A percentile compares a stretch with the other conserved stretches of the same genome.
Conservation (phyloP, 2,329 filamentous ascomycete genomes). For the Alternaria conjuncta region DNA sequence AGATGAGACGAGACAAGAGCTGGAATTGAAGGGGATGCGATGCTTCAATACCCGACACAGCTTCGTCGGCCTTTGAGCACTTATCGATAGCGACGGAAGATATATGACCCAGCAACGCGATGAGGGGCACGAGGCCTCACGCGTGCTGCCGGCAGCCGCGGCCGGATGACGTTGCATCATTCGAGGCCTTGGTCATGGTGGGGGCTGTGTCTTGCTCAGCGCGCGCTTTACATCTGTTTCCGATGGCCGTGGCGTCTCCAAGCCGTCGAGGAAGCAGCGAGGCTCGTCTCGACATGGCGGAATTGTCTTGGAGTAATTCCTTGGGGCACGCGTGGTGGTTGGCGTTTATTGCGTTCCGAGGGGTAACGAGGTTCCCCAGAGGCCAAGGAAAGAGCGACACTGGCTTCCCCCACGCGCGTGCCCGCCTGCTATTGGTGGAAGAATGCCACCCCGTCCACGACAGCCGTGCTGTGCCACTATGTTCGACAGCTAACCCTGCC, state of each 20-base stretch:
- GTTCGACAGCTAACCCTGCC: constrained; percentile 34
- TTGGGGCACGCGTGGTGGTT: neutral
- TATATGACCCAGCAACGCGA: constrained; percentile 22
- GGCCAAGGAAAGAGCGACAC: constrained; percentile 32
- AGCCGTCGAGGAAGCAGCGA: neutral
- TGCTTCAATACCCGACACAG: constrained; percentile 14
- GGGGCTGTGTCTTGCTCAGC: neutral
- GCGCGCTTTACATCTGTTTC: neutral
- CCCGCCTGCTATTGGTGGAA: constrained; percentile 39
- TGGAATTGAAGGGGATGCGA: constrained; percentile 9
- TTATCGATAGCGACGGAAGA: constrained; percentile 38
- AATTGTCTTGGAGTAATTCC: neutral
- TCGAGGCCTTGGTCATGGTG: constrained; percentile 1
- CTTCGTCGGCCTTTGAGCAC: constrained; percentile 28
- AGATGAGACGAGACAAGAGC: constrained; percentile 2
- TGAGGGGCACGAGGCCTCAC: constrained; percentile 35
- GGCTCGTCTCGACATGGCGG: neutral
- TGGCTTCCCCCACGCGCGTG: constrained; percentile 35
- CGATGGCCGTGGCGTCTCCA: neutral
- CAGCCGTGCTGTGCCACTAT: constrained; percentile 30
- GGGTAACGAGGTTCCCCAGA: constrained; percentile 37
- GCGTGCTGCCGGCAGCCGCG: constrained; percentile 41
- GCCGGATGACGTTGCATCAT: constrained; percentile 26
- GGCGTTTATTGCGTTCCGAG: constrained; percentile 4
- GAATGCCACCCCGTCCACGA: constrained; percentile 20